phyloP scores from a whole-genome alignment of 768 basidiomycete species.

The Auricularia cornea region DNA sequence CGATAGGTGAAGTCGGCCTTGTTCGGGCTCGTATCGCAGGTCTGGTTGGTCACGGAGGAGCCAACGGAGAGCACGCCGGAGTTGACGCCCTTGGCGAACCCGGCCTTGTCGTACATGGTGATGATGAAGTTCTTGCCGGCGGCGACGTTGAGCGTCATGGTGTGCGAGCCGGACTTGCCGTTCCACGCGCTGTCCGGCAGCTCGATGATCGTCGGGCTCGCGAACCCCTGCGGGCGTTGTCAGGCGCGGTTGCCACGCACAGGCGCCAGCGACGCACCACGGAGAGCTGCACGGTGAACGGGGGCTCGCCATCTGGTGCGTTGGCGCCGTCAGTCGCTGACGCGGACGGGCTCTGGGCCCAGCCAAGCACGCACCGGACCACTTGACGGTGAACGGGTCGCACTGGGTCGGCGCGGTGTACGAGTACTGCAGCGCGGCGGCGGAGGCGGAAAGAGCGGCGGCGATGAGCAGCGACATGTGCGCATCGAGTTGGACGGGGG shows the following conservation, averaged over 20 bases:
- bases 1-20: slow-evolving; percentile 16
- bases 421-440: slow-evolving; percentile 2
- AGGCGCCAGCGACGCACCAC: slow-evolving; percentile 37
- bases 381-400: slow-evolving; percentile 49
- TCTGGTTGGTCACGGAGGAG: slow-evolving; percentile 29
- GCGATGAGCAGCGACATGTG: slow-evolving; percentile 2
- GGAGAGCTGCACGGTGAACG: slow-evolving; percentile 39
- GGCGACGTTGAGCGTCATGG: slow-evolving; percentile 34
- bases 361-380: slow-evolving; percentile 42
- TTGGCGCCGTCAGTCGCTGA: slow-evolving; percentile 5
- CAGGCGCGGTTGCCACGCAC: slow-evolving; percentile 3
- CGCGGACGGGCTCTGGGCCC: background rate
- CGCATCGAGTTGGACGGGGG: background rate
- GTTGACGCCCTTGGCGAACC: slow-evolving; percentile 59
- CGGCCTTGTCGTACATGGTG: slow-evolving; percentile 65
- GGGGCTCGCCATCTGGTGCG: slow-evolving; percentile 45
- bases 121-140: slow-evolving; percentile 37
- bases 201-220: slow-evolving; percentile 42
- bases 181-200: slow-evolving; percentile 48
- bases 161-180: slow-evolving; percentile 47
- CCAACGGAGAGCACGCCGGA: slow-evolving; percentile 42
- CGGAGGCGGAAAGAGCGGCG: background rate
- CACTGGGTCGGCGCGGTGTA: slow-evolving; percentile 32
- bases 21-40: slow-evolving; percentile 44
- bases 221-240: slow-evolving; percentile 36